A percentile compares a stretch with the other conserved stretches of the same genome.
These are phyloP conservation scores for Mollisia scopiformis DNA, from an alignment of 2,329 filamentous ascomycete genomes.

Conservation along the genomic window DNA sequence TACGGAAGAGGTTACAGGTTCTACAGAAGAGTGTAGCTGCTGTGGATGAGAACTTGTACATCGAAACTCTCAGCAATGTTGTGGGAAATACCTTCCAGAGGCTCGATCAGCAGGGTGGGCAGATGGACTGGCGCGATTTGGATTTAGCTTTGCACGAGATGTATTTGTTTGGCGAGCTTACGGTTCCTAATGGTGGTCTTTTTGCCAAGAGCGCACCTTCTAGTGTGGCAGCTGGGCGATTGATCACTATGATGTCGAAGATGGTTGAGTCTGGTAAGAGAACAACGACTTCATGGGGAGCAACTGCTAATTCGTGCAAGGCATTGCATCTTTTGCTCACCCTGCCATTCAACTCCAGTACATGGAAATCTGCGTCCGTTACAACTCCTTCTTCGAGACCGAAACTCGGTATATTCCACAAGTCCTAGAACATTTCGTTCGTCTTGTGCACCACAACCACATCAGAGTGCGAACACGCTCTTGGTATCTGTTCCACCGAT, in stretches of 20 bases:
- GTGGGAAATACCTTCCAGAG: constrained; percentile 86
- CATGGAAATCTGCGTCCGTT: constrained; percentile 97
- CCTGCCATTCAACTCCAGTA: constrained; percentile 93
- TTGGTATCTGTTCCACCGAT: constrained; percentile 95
- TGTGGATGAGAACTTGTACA: constrained; percentile 85
- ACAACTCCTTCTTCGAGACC: constrained; percentile 88
- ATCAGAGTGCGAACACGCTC: constrained; percentile 86
- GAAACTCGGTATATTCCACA: constrained; percentile 81
- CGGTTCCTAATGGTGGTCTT: constrained; percentile 85
- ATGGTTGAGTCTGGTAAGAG: constrained; percentile 87
- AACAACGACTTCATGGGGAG: not conserved
- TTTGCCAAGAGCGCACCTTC: constrained; percentile 84
- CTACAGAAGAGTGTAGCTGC: constrained; percentile 91
- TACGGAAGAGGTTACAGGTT: constrained; percentile 86
- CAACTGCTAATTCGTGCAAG: constrained; percentile 47
- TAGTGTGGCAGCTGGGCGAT: constrained; percentile 75
- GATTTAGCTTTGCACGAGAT: constrained; percentile 95
- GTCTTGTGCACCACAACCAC: constrained; percentile 85
- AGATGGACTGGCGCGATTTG: constrained; percentile 91
- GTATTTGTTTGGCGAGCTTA: constrained; percentile 92
- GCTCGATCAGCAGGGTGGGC: constrained; percentile 72
- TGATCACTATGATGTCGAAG: constrained; percentile 91
- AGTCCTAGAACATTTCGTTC: constrained; percentile 89
- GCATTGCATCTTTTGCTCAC: constrained; percentile 83
- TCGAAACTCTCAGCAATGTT: constrained; percentile 83